Evolutionary conservation across 2,329 filamentous ascomycete species (phyloP).

Genomic region (Tolypocladium tropicale): DNA sequence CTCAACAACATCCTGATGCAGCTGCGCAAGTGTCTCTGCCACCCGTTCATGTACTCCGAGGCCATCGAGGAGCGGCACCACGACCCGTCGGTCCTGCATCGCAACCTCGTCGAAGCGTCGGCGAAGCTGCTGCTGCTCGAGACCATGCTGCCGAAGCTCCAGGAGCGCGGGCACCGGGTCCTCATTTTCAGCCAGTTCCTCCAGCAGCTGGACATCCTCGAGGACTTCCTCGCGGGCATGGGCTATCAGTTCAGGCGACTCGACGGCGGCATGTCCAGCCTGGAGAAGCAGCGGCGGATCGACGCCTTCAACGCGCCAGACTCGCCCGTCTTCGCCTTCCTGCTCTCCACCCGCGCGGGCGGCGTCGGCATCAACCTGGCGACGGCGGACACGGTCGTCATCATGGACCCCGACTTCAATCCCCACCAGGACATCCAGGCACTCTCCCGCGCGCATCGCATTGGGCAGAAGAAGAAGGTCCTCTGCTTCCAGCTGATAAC

Average conservation of each 20-base stretch:
- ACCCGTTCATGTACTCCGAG: constrained; percentile 88
- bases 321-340: constrained; percentile 77
- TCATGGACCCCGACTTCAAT: constrained; percentile 94
- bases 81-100: constrained; percentile 51
- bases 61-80: constrained; percentile 77
- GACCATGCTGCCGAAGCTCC: constrained; percentile 77
- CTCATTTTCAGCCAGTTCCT: constrained; percentile 96
- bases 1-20: constrained; percentile 95
- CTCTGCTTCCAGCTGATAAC: constrained; percentile 93
- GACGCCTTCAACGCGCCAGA: constrained; percentile 84
- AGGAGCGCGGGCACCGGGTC: constrained; percentile 77
- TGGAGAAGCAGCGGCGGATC: constrained; percentile 90
- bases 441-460: constrained; percentile 85
- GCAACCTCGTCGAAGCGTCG: constrained; percentile 83
- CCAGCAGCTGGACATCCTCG: constrained; percentile 75
- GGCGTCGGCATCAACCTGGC: constrained; percentile 97
- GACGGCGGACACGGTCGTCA: constrained; percentile 95
- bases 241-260: constrained; percentile 67
- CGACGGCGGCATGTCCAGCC: constrained; percentile 69
- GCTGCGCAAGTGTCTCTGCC: constrained; percentile 85
- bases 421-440: constrained; percentile 97
- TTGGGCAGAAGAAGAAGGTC: constrained; percentile 93
- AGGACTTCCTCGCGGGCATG: constrained; percentile 79
- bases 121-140: constrained; percentile 79
- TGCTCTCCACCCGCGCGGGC: constrained; percentile 87